Evolutionary conservation across 139 green algal genomes (phyloP), one percentile per base, ranked within the genome.

Genomic region (Monoraphidium neglectum): DNA sequence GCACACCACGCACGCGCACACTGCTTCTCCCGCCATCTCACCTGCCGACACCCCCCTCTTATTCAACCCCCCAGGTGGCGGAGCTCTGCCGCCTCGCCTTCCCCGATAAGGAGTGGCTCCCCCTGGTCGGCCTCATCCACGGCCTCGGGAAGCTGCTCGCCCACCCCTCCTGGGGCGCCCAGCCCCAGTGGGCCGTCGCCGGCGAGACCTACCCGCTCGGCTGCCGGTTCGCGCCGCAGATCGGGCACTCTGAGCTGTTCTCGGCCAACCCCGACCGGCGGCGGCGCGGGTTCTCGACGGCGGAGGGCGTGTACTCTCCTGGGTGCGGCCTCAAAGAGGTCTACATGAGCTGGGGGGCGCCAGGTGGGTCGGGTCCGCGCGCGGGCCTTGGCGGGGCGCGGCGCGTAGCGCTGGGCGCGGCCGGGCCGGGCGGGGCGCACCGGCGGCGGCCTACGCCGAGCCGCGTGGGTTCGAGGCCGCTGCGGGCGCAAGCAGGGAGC

Each of bases 161-260:
- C n/a, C 93, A 97, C 80, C 66, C 63, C 1, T 77, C 54, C 77
- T 94, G 77, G 66, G 93, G 91, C 35, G 68, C 26, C 1, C 86
- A 97, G 84, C 93, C 93, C 4, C 89, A 95, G 77, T 98, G 92
- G 92, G 91, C 92, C 0, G 86, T 96, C 10, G 93, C 89, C 53
- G 90, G 91, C 3, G 94, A 98, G 84, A 90, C 81, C 47, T 98
- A 90, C 78, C 94, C 94, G 0, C 82, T 97, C 49, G 94, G 93
- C 67, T 98, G 94, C 85, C 87, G 86, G 76, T 94, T 94, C 82
- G 79, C 80, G n/a, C 76, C 82, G 2, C 61, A 77, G n/a, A 84
- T 96, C 43, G 57, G 81, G 38, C 68, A 77, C 54, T 78, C 73
- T 65, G 73, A 79, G 63, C 72, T 73, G 32, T 79, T 79, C 51